Evolutionary conservation across 208 protist species (phyloP).

Genomic region (Naegleria gruberi): DNA sequence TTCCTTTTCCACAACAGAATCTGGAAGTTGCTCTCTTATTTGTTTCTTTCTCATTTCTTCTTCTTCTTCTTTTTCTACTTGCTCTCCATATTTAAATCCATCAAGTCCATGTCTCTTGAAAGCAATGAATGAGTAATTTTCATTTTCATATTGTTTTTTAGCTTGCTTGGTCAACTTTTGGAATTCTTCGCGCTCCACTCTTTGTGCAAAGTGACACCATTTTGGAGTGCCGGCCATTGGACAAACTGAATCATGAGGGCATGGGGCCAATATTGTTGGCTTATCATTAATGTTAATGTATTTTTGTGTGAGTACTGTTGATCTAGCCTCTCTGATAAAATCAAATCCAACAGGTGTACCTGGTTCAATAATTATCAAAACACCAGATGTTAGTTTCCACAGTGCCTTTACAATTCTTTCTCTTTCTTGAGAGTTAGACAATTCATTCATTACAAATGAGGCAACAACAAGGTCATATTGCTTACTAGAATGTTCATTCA

Average conservation of each 20-base stretch:
- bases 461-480: slow-evolving; percentile 15
- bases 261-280: not conserved
- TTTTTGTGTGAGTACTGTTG: not conserved
- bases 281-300: not conserved
- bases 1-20: not conserved
- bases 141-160: slow-evolving; percentile 2
- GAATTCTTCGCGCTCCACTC: not conserved
- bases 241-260: slow-evolving; percentile 10
- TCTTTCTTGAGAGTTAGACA: not conserved
- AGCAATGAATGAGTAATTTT: not conserved
- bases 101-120: not conserved
- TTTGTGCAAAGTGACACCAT: slow-evolving; percentile 20
- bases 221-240: not conserved
- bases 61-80: not conserved
- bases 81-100: not conserved
- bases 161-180: not conserved
- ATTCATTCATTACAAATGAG: slow-evolving; percentile 18
- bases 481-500: not conserved
- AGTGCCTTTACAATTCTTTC: not conserved
- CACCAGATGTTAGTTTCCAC: not conserved
- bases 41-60: not conserved
- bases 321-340: slow-evolving; percentile 7
- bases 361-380: slow-evolving; percentile 17
- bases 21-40: not conserved
- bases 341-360: slow-evolving; percentile 10